Base-by-base conservation (phyloP, 495 filamentous ascomycete species). In the Tetracladium marchalianum region DNA sequence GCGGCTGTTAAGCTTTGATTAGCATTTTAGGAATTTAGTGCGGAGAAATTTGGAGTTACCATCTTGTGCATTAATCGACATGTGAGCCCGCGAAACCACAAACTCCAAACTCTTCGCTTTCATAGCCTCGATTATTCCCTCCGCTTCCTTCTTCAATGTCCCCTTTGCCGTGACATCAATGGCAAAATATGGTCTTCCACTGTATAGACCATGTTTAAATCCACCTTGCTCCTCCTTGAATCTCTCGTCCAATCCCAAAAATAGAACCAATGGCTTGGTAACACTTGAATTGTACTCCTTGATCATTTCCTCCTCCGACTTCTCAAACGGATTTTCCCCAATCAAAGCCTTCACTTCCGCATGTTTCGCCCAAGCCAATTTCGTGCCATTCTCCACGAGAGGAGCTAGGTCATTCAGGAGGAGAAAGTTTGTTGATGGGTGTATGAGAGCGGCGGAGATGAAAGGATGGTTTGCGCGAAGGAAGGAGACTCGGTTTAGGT, bases 221-320 rank as follows among this genome's bases (percentile, higher is more conserved):
- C 51, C 57, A 41, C 18, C 18, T 27, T 27, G 22, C 7, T 27
- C 22, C 9, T 75, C 74, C 45, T 67, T 65, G 17, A 61, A 58
- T 51, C 62, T 67, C 64, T 92, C 88, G 54, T 95, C 84, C 33
- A 98, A 55, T 10, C 92, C 92, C 18, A 96, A 71, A 63, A 98
- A 98, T 24, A 98, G 68, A 24, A 95, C 64, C 42, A 81, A 71
- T 1, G 88, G 78, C 17, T 70, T 64, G 11, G 80, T 79, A 15
- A 64, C 51, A 5, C 53, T 35, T n/a, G 86, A 93, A 61, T 95
- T 82, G 57, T 80, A 95, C 11, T 70, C 67, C 56, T 71, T 72
- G 50, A 94, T 69, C 58, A 83, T 55, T 10, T 90, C 81, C 54
- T 80, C 78, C 57, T 96, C 90, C 12, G 73, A 70, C 50, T 75